Percentiles rank a stretch among this genome's conserved stretches.
These are phyloP conservation scores for Lactifluus subvellereus DNA, from an alignment of 768 basidiomycete species.

Conservation along the genomic window DNA sequence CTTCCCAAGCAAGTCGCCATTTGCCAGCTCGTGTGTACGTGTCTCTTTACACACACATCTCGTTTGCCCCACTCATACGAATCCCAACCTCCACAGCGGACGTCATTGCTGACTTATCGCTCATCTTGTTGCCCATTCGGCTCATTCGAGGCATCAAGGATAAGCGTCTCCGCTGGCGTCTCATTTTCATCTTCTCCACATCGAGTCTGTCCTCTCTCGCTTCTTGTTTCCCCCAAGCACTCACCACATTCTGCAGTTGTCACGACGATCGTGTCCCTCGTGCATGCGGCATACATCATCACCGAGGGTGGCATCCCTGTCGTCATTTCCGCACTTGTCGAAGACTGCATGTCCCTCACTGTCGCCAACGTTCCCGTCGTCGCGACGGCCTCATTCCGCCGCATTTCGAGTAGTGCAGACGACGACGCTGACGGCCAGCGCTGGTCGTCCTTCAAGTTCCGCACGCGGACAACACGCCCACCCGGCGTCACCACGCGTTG, in stretches of 20 bases:
- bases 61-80: background rate
- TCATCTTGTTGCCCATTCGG: constrained; percentile 42
- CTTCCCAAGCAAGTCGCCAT: constrained; percentile 44
- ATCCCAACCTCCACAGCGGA: constrained; percentile 36
- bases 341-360: constrained; percentile 25
- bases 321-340: constrained; percentile 31
- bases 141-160: constrained; percentile 41
- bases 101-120: constrained; percentile 39
- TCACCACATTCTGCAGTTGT: constrained; percentile 16
- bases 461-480: constrained; percentile 11
- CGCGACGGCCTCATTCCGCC: constrained; percentile 17
- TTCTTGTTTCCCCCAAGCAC: background rate
- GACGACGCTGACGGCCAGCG: constrained; percentile 20
- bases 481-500: background rate
- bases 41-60: background rate
- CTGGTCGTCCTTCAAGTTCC: constrained; percentile 25
- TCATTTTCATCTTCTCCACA: constrained; percentile 49
- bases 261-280: constrained; percentile 31
- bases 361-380: constrained; percentile 21
- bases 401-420: background rate
- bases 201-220: constrained; percentile 33
- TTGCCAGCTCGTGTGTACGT: constrained; percentile 49
- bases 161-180: constrained; percentile 35
- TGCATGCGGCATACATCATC: constrained; percentile 30
- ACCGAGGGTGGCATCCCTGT: constrained; percentile 28